Percentiles rank a stretch among this genome's conserved stretches.
Evolutionary conservation across 1,284 basidiomycete species (phyloP).

Genomic region (Athelia psychrophila): DNA sequence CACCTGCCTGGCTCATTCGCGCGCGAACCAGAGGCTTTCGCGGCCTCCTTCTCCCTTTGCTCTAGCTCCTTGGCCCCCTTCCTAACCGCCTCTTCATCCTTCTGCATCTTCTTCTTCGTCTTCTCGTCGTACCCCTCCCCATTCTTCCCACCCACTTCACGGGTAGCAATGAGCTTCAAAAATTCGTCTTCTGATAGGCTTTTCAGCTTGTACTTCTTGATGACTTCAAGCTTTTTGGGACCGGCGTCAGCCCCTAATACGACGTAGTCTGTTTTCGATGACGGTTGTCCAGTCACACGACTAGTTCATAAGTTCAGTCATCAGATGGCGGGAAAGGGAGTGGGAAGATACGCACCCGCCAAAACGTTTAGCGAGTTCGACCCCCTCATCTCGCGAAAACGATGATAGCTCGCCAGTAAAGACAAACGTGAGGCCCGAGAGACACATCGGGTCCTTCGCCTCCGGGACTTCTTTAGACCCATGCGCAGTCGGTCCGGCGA

Average conservation of each 20-base stretch:
- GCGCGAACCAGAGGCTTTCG: constrained; percentile 29
- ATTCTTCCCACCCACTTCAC: constrained; percentile 37
- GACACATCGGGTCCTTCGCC: constrained; percentile 66
- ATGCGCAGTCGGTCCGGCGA: constrained; percentile 70
- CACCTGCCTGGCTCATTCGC: constrained; percentile 19
- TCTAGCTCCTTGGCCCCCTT: constrained; percentile 78
- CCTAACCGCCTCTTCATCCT: constrained; percentile 76
- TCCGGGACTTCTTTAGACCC: constrained; percentile 86
- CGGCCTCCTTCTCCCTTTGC: constrained; percentile 55
- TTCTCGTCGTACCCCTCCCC: constrained; percentile 69
- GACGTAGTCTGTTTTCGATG: constrained; percentile 89
- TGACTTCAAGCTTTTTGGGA: constrained; percentile 80
- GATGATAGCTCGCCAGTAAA: constrained; percentile 93
- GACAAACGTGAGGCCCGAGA: constrained; percentile 89
- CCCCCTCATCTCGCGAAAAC: constrained; percentile 86
- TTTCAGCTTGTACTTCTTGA: constrained; percentile 75
- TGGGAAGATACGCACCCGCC: constrained; percentile 66
- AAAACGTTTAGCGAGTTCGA: constrained; percentile 88
- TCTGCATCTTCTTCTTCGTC: constrained; percentile 77
- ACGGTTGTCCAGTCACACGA: constrained; percentile 85
- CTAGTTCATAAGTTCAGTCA: constrained; percentile 34
- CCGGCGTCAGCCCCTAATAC: constrained; percentile 90
- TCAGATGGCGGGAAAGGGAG: neutral
- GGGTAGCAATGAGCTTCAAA: constrained; percentile 75
- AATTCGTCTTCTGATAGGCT: constrained; percentile 90